Base-by-base conservation (phyloP, 257 asterid genomes). In the Vinca minor region DNA sequence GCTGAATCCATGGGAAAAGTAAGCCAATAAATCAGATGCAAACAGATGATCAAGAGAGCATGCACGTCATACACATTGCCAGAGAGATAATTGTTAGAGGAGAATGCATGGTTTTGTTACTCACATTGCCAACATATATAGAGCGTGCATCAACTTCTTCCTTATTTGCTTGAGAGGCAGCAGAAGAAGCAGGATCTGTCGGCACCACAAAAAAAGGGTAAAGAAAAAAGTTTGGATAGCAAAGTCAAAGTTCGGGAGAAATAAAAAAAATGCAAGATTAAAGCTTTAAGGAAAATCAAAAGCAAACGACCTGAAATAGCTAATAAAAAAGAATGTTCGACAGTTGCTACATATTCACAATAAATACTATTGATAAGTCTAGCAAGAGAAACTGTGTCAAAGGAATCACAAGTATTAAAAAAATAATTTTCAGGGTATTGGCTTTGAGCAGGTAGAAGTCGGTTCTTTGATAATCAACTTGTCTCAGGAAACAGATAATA, bases 91-190 rank as follows among this genome's bases (percentile, higher is more conserved):
- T 18, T 7, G 34, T 20, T 45, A 38, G 53, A 4, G 36, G 8
- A 65, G 15, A 71, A 48, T 14, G 25, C 0, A 5, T 17, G 10
- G 34, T 28, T 23, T 39, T 13, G 36, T 25, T 70, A 68, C 98
- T 88, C 79, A 91, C 98, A 78, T 91, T 91, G 72, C 98, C 98
- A 68, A 91, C 98, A 83, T 65, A 91, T 65, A 86, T 82, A 18
- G 98, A 91, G 54, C 98, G 82, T 28, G 86, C 60, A 74, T 91
- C 98, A 53, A 91, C 86, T 77, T 91, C 98, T 74, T 86, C 96
- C 70, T 66, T 78, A 76, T 76, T 86, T 73, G 92, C 96, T 73
- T 82, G 90, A 42, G 88, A 76, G 56, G 95, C 91, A 72, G 95
- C 90, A 46, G 86, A 81, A 70, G 70, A 78, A 48, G 89, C 88